phyloP scores from a whole-genome alignment of 2,329 filamentous ascomycete genomes.

The Verruconis gallopava region DNA sequence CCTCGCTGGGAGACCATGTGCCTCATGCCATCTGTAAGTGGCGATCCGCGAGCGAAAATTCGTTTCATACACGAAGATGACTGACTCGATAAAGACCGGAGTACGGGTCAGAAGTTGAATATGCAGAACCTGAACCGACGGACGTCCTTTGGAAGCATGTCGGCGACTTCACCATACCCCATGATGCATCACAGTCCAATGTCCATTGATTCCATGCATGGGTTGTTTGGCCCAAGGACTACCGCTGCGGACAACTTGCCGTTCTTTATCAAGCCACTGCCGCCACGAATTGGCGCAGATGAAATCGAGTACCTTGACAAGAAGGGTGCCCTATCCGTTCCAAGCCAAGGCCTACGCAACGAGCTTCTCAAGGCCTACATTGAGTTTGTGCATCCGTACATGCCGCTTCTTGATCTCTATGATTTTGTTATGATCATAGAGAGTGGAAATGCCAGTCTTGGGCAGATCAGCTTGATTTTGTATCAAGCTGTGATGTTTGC shows the following conservation, averaged over 20 bases:
- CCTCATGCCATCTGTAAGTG: constrained; percentile 51
- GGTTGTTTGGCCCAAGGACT: neutral
- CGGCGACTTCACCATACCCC: constrained; percentile 21
- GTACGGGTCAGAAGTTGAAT: constrained; percentile 25
- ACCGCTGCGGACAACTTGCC: constrained; percentile 20
- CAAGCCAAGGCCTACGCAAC: constrained; percentile 56
- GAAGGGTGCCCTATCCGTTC: constrained; percentile 75
- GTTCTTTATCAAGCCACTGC: constrained; percentile 67
- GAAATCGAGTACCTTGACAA: constrained; percentile 72
- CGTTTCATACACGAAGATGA: no score
- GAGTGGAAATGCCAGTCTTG: constrained; percentile 52
- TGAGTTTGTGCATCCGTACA: constrained; percentile 86
- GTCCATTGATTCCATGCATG: constrained; percentile 11
- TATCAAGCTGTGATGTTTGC: constrained; percentile 96
- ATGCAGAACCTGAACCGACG: constrained; percentile 32
- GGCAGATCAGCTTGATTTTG: constrained; percentile 68
- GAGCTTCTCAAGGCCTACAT: constrained; percentile 72
- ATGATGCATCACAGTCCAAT: constrained; percentile 26
- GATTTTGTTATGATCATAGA: constrained; percentile 50
- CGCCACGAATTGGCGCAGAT: constrained; percentile 61
- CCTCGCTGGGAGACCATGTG: constrained; percentile 43
- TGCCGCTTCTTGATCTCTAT: constrained; percentile 66
- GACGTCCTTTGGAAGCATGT: constrained; percentile 24
- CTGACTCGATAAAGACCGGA: constrained; percentile 35
- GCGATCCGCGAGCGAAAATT: no score